Evolutionary conservation across 179 eudicot genomes (phyloP), one percentile per base, ranked within the genome.

Genomic region (Nepenthes alata): DNA sequence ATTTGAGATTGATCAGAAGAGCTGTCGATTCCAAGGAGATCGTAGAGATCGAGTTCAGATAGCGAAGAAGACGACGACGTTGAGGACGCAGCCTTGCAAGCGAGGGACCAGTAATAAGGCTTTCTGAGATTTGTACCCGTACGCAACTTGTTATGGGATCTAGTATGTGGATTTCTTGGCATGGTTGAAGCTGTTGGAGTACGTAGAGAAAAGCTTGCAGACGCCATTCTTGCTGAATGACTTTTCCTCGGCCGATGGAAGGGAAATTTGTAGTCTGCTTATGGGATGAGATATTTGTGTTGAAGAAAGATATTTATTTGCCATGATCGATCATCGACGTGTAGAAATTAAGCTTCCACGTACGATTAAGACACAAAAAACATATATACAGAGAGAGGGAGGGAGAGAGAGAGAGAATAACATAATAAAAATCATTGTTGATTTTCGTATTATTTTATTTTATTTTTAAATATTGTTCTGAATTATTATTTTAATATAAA

Each of bases 11-110:
- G 88, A 55, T 82, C 80, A 9, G 84, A 86, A n/a, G 80, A 73
- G 25, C 83, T 82, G 3, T 88, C 89, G 8, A 91, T 67, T 0
- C 97, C 97, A 0, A 91, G 83, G 7, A 91, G 94, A 49, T 88
- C 94, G 15, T 91, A 91, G 38, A 91, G 76, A 64, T 91, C 91
- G 37, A 81, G 78, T 15, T 86, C 97, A 6, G 68, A 74, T 4
- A 82, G 72, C 15, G 71, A 69, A 47, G 74, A 69, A 25, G 74
- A 63, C 3, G 77, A 66, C 2, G 72, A 62, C 0, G 64, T 15
- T 11, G 87, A 63, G 37, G 77, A 9, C 3, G 72, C 16, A 41
- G 80, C 77, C 59, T 59, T 73, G 35, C 81, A 76, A 7, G 57
- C 7, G 1, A 57, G 12, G 15, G 50, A 36, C 25, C 38, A 36